Conservation (phyloP, 2,329 filamentous ascomycete genomes). For the Verruconis gallopava region DNA sequence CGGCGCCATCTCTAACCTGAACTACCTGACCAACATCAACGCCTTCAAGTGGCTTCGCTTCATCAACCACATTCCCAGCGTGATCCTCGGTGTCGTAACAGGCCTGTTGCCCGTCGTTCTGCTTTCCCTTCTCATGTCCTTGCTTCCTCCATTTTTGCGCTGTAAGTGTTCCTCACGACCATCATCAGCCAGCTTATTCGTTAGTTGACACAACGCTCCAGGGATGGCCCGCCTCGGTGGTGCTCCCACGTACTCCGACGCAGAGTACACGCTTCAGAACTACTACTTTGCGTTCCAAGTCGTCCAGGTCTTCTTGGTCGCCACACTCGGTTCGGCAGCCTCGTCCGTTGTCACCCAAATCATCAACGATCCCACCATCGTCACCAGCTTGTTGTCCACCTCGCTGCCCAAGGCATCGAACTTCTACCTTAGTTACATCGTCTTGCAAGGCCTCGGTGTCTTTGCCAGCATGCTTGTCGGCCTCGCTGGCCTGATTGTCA, state of each 20-base stretch:
- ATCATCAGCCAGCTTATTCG: no score
- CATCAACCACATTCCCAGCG: constrained; percentile 28
- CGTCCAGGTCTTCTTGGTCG: constrained; percentile 30
- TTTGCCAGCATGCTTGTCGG: constrained; percentile 18
- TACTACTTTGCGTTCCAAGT: constrained; percentile 29
- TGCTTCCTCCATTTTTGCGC: constrained; percentile 31
- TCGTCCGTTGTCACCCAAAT: constrained; percentile 21
- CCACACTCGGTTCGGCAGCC: constrained; percentile 26
- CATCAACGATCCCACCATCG: constrained; percentile 19
- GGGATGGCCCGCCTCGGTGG: constrained; percentile 26
- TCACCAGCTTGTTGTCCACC: constrained; percentile 21
- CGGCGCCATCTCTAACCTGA: constrained; percentile 74
- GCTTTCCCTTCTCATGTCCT: constrained; percentile 30
- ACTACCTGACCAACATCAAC: constrained; percentile 39
- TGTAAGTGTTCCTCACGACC: constrained; percentile 13
- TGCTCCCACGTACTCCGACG: constrained; percentile 28
- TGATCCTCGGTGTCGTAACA: constrained; percentile 32
- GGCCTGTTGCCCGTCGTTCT: constrained; percentile 31
- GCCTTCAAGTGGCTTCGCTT: constrained; percentile 27
- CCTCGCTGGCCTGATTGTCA: constrained; percentile 18
- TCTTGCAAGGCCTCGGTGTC: constrained; percentile 23
- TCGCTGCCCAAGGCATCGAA: constrained; percentile 26
- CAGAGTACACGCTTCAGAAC: constrained; percentile 28
- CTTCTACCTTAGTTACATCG: constrained; percentile 30
- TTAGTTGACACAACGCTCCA: no score